Evolutionary conservation across 139 green algal species (phyloP).

Genomic region (Zygnema circumcarinatum): DNA sequence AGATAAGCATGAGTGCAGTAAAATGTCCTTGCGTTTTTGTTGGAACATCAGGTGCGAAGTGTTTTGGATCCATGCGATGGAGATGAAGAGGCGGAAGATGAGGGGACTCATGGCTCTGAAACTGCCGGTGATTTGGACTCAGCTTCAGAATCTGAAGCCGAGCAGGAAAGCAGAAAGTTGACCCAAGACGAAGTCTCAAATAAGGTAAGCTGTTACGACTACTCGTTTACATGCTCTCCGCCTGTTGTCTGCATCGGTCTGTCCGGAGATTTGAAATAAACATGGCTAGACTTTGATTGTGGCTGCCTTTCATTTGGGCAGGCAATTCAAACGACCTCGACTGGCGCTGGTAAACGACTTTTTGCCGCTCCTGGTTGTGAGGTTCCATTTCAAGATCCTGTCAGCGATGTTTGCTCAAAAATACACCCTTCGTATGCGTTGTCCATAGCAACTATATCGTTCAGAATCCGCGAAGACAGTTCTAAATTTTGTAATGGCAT

Average conservation of each 20-base stretch:
- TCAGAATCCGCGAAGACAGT: neutral
- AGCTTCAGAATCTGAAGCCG: slow-evolving; percentile 17
- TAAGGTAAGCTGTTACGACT: neutral
- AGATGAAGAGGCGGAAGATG: slow-evolving; percentile 39
- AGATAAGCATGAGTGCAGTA: no score
- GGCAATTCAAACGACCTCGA: no score
- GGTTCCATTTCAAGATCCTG: no score
- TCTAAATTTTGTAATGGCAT: neutral
- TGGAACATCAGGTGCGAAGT: slow-evolving; percentile 41
- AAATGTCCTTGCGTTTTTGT: no score
- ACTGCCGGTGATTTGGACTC: slow-evolving; percentile 6
- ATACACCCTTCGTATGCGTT: no score
- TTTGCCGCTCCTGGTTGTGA: no score
- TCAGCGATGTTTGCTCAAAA: no score
- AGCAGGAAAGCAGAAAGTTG: neutral
- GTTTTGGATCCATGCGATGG: slow-evolving; percentile 53
- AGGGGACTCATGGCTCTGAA: slow-evolving; percentile 31
- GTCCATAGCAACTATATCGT: no score
- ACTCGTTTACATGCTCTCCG: neutral
- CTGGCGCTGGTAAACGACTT: no score
- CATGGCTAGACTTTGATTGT: no score
- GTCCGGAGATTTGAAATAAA: neutral
- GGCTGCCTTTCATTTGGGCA: no score
- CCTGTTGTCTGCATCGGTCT: neutral
- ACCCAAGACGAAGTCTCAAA: neutral